phyloP scores from a whole-genome alignment of 2,329 filamentous ascomycete species.

The Dryadomyces quercivorus region DNA sequence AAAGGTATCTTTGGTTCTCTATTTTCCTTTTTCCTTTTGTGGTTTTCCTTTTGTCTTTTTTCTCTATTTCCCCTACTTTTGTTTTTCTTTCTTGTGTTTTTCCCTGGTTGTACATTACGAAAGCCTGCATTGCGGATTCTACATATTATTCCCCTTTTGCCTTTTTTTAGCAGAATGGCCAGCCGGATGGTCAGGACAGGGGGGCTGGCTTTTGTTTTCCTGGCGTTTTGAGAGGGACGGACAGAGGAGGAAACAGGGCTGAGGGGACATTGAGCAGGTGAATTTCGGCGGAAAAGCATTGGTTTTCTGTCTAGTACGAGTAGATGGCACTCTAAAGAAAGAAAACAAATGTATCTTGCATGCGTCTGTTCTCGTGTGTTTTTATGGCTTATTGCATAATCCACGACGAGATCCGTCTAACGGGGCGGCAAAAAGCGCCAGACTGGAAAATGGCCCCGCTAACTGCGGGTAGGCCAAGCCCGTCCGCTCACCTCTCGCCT shows the following conservation, averaged over 20 bases:
- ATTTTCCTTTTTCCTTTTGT: background rate
- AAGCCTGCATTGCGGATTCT: background rate
- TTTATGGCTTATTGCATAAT: no score
- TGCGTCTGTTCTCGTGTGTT: no score
- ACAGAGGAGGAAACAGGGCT: background rate
- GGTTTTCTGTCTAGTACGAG: no score
- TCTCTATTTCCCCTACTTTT: background rate
- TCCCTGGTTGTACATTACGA: background rate
- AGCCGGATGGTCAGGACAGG: background rate
- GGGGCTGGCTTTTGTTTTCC: background rate
- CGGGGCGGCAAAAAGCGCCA: no score
- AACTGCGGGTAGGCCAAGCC: no score
- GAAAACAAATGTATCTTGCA: no score
- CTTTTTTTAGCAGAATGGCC: background rate
- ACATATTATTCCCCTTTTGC: background rate
- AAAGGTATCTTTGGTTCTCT: background rate
- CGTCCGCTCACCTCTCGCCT: no score
- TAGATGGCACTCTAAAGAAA: no score
- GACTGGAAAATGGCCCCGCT: no score
- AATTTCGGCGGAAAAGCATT: no score
- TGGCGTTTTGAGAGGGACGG: conserved; percentile 1
- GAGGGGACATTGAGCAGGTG: background rate
- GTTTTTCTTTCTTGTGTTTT: background rate
- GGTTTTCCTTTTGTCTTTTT: background rate
- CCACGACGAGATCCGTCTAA: no score